These are phyloP conservation scores for Mortierella sp. DNA, from an alignment of 371 early-diverging fungal genomes.

Conservation along the genomic window DNA sequence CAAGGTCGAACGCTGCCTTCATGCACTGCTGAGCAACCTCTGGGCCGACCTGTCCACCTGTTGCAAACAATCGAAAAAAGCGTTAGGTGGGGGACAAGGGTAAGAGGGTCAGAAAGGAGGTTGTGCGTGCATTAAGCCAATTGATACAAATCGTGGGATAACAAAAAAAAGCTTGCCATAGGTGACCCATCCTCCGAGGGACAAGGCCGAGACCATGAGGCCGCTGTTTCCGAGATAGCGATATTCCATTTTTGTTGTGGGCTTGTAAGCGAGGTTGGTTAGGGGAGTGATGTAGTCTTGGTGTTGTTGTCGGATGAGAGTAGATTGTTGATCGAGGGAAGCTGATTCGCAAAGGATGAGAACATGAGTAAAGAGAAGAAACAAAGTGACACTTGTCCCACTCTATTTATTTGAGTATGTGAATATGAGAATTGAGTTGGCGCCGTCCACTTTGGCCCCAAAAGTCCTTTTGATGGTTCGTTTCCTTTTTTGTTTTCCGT, in stretches of 20 bases:
- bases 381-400: neutral
- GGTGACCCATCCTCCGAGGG: slow-evolving; percentile 74
- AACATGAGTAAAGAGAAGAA: neutral
- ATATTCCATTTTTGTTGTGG: slow-evolving; percentile 76
- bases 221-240: slow-evolving; percentile 86
- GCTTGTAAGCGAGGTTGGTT: neutral
- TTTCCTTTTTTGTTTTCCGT: neutral
- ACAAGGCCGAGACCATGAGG: slow-evolving; percentile 76
- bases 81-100: neutral
- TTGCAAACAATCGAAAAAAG: neutral
- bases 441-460: neutral
- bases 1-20: slow-evolving; percentile 79
- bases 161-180: slow-evolving; percentile 62
- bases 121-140: neutral
- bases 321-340: neutral
- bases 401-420: neutral
- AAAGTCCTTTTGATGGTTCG: neutral
- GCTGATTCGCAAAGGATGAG: neutral
- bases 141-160: neutral
- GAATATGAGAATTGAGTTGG: neutral
- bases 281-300: neutral
- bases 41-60: slow-evolving; percentile 73
- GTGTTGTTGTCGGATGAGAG: neutral
- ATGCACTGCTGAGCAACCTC: slow-evolving; percentile 78
- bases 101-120: neutral